Base-by-base conservation (phyloP, 371 early-diverging fungal species). In the Catenaria anguillulae region DNA sequence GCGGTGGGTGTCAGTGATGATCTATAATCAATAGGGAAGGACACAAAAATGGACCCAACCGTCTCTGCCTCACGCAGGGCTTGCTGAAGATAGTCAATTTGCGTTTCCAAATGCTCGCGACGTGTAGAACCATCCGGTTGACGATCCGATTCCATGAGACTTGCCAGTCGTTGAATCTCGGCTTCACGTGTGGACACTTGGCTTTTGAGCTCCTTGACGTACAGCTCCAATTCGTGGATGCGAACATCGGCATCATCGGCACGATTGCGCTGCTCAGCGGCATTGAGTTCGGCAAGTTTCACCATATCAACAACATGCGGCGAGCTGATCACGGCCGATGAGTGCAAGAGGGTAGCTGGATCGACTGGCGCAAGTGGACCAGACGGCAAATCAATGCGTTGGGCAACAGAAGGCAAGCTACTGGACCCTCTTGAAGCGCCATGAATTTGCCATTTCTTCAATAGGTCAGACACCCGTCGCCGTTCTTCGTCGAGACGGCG, bases 221-320 rank as follows among this genome's bases (percentile, higher is more conserved):
- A 24, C 58, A 24, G 6, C 29, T 36, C 24, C 36, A 58, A 13
- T 13, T 58, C 58, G 42, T 34, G 29, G 15, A 19, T 21, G 42
- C 33, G 36, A 12, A 35, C 8, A 2, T 40, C 40, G 15, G 21
- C 15, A 8, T 58, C 58, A 13, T 58, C 36, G 26, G 21, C 43
- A 1, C 26, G 26, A 1, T 13, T 17, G 15, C 1, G 5, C 58
- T 26, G 10, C 0, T 40, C 43, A 31, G 29, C 26, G 12, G 31
- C 12, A 15, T 36, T 6, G 24, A 36, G 35, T 31, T 58, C 58
- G 42, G 42, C 58, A 8, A 58, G 24, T 21, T 58, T 58, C 24
- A 58, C 58, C 35, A 58, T 33, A 10, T 58, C 58, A n/a, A n/a
- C n/a, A n/a, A n/a, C n/a, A n/a, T 1, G 36, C 58, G 15, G 24